Conservation (phyloP, 495 filamentous ascomycete genomes). For the Penicillium chermesinum region DNA sequence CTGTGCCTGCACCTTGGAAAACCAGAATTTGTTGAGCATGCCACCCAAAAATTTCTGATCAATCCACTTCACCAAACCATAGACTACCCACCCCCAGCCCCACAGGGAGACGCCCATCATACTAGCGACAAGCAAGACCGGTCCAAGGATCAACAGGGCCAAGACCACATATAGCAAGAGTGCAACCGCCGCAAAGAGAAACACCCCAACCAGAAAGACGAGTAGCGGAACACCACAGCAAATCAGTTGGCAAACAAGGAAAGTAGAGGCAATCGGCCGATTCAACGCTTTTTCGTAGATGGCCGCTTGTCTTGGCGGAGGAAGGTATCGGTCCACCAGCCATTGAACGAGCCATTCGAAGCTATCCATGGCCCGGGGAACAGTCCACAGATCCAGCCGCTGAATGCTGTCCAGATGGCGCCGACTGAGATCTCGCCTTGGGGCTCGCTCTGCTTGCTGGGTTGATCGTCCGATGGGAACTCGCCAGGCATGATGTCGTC, state of each 20-base stretch:
- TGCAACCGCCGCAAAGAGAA: conserved; percentile 33
- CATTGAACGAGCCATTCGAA: conserved; percentile 25
- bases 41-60: conserved; percentile 34
- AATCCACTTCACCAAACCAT: conserved; percentile 33
- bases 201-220: conserved; percentile 32
- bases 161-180: conserved; percentile 31
- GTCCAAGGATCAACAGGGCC: conserved; percentile 34
- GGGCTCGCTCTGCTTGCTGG: conserved; percentile 8
- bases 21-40: conserved; percentile 28
- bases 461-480: conserved; percentile 28
- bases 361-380: conserved; percentile 25
- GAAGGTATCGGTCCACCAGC: conserved; percentile 25
- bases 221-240: conserved; percentile 36
- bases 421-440: conserved; percentile 18
- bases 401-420: conserved; percentile 11
- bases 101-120: conserved; percentile 35
- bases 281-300: conserved; percentile 29
- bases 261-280: conserved; percentile 30
- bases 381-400: conserved; percentile 12
- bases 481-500: conserved; percentile 24
- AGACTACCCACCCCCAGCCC: conserved; percentile 41
- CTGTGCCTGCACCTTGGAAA: conserved; percentile 11
- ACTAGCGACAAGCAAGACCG: conserved; percentile 32
- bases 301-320: conserved; percentile 23
- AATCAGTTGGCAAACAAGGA: conserved; percentile 33